A percentile compares a stretch with the other conserved stretches of the same genome.
These are phyloP conservation scores for Chenopodium suecicum DNA, from an alignment of 148 eudicot species.

Conservation along the genomic window DNA sequence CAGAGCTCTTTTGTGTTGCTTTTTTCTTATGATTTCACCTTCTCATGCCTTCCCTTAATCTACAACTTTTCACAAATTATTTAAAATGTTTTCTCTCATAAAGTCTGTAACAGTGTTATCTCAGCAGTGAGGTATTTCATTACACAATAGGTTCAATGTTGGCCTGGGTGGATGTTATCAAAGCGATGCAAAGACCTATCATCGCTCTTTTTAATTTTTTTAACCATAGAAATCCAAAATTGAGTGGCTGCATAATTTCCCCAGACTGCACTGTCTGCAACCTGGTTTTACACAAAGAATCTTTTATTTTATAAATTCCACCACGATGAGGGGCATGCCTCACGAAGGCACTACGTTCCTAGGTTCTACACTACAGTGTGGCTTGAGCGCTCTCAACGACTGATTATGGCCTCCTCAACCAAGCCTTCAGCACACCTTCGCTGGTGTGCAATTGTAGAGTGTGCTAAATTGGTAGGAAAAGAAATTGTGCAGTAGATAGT, in stretches of 20 bases:
- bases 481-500: not conserved
- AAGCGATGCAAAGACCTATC: not conserved
- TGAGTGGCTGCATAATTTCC: not conserved
- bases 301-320: not conserved
- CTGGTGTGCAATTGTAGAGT: not conserved
- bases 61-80: not conserved
- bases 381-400: not conserved
- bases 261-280: not conserved
- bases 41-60: not conserved
- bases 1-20: not conserved
- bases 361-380: not conserved
- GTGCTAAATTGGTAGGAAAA: not conserved
- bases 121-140: not conserved
- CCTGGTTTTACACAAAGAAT: not conserved
- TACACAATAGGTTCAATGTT: too few relatives aligned
- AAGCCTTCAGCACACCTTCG: not conserved
- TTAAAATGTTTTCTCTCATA: not conserved
- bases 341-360: not conserved
- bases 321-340: not conserved
- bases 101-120: not conserved
- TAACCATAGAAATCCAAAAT: not conserved
- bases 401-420: not conserved
- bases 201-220: not conserved
- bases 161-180: too few relatives aligned
- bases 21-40: not conserved